Evolutionary conservation across 1,284 basidiomycete species (phyloP), one percentile per base, ranked within the genome.

Genomic region (Puccinia coronata): DNA sequence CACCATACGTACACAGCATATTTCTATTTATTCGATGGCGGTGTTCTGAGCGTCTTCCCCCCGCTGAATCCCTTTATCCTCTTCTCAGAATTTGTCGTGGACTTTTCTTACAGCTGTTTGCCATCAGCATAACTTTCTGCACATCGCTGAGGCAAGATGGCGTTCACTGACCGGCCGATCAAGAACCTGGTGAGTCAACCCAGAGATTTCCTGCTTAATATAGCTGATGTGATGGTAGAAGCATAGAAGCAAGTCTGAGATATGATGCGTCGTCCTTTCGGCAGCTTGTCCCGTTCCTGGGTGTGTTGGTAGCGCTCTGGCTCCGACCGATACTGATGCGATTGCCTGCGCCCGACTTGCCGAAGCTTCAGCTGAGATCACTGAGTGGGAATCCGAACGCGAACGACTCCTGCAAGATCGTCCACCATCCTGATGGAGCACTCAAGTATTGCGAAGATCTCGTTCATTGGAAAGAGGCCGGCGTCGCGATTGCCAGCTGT

Each of bases 401-500:
- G 16, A 39, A 49, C 23, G 51, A 73, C 23, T 43, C 74, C 18
- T 77, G 74, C 63, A 63, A 77, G 36, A 51, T 77, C 43, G n/a
- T 77, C 11, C 55, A 77, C 8, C 47, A 77, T 63, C 61, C 74
- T 51, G 25, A 41, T 18, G n/a, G 36, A 25, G 28, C 59, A 4
- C 47, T 84, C 53, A 84, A 91, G 76, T 90, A 87, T 84, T 92
- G 91, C 83, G 91, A 92, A 83, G 91, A 92, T 83, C 89, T 87
- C 34, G 85, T 87, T 0, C 90, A 91, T 82, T 92, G 91, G 91
- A 90, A 91, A 76, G 84, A 88, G 55, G 85, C 86, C 77, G 87
- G 87, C 80, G 82, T 82, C 2, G 88, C 87, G 12, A 84, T 83
- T 2, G 83, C 88, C 49, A 89, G 88, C 80, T 91, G 90, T 80